Base-by-base conservation (phyloP, 1,284 basidiomycete genomes). In the Puccinia sorghi region DNA sequence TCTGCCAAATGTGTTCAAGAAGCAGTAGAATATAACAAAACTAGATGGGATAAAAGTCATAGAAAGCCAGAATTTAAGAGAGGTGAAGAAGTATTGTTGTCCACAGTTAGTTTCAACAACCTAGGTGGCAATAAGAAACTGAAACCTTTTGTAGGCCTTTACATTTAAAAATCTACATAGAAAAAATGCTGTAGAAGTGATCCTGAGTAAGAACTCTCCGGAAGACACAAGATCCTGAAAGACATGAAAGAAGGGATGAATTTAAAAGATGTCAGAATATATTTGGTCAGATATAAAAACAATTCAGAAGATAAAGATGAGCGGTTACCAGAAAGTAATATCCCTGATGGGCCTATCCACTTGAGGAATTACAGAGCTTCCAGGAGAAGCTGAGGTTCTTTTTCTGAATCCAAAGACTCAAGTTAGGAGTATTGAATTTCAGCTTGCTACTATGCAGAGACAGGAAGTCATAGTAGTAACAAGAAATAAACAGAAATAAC, bases 11-110 rank as follows among this genome's bases (percentile, higher is more conserved):
- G 9, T 59, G 22, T 59, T 25, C n/a, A 59, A 25, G 17, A 37
- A 59, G 57, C 57, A 27, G 22, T 59, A 27, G 57, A 59, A 37
- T 59, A 59, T 59, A 59, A 59, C 32, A 59, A 59, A 37, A 22
- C 13, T 6, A 59, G 32, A 37, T 59, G 57, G 57, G 57, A 59
- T 37, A 59, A 25, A 59, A 27, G 22, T 5, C 57, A 59, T 37
- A 59, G 20, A 37, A 22, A 59, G 27, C 57, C 32, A 25, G 32
- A 59, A 3, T 59, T 59, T 59, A 59, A 59, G 27, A 37, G 15
- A 59, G 57, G 57, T 8, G 57, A 59, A 5, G 27, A 59, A 37
- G 57, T 59, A 11, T 17, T 59, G 17, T 17, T 25, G 17, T 59
- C 57, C n/a, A 59, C 57, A 3, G n/a, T 59, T 3, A 59, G 27